These are phyloP conservation scores for Pleurozium schreberi DNA, from an alignment of 225 moss, liverwort and hornwort species.

Conservation along the genomic window DNA sequence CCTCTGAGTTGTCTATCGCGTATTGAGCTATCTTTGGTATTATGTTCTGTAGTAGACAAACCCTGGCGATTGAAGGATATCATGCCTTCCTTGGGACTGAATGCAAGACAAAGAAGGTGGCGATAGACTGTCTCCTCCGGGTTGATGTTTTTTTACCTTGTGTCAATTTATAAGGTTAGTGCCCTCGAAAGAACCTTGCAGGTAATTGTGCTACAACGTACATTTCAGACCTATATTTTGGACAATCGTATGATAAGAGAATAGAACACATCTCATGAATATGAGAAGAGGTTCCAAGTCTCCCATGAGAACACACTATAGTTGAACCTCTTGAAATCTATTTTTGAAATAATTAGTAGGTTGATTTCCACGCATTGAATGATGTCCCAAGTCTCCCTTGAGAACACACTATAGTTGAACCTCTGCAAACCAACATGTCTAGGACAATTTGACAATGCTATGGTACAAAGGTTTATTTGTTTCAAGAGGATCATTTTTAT, in stretches of 20 bases:
- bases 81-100: not conserved
- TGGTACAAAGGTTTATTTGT: no score
- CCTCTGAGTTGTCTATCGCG: not conserved
- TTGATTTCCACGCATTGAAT: no score
- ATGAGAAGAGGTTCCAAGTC: no score
- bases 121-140: not conserved
- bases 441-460: no score
- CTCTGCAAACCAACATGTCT: no score
- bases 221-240: not conserved
- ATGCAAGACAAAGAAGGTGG: not conserved
- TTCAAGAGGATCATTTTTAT: no score
- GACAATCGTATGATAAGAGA: not conserved
- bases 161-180: not conserved
- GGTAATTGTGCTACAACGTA: not conserved
- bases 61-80: not conserved
- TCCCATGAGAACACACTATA: no score
- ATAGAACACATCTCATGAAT: not conserved
- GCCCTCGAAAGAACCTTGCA: not conserved
- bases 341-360: no score
- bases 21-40: not conserved
- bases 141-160: not conserved
- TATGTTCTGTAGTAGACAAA: not conserved
- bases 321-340: no score
- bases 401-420: no score
- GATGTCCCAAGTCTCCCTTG: no score